These are phyloP conservation scores for Cladosporium oxysporum DNA, from an alignment of 2,329 filamentous ascomycete genomes.

Conservation along the genomic window DNA sequence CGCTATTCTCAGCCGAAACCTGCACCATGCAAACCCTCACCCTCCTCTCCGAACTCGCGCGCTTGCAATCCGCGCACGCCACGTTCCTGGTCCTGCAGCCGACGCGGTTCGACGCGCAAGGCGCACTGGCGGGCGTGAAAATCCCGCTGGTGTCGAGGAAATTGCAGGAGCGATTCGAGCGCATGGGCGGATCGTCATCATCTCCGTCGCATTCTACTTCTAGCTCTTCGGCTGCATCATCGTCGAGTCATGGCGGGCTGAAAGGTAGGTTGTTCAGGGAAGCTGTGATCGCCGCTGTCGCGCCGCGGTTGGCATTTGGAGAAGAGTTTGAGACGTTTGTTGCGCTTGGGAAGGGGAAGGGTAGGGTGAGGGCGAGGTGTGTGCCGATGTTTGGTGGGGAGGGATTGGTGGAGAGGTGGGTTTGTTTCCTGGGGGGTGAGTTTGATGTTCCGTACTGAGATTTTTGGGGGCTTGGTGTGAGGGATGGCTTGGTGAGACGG, in stretches of 20 bases:
- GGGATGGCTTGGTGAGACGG: too few relatives aligned
- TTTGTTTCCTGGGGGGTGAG: conserved; percentile 14
- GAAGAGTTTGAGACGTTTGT: conserved; percentile 12
- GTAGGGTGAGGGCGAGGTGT: not conserved
- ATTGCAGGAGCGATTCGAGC: not conserved
- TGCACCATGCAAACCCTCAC: conserved; percentile 28
- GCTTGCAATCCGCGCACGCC: conserved; percentile 28
- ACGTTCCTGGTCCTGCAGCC: conserved; percentile 32
- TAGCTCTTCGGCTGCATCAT: not conserved
- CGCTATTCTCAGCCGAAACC: conserved; percentile 23
- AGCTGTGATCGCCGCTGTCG: conserved; percentile 7
- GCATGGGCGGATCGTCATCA: not conserved
- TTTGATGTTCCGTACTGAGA: not conserved
- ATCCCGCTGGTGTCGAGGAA: conserved; percentile 1
- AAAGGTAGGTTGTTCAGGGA: conserved; percentile 5
- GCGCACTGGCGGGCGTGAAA: not conserved
- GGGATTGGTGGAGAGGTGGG: conserved; percentile 7
- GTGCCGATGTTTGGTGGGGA: conserved; percentile 3
- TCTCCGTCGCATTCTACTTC: not conserved
- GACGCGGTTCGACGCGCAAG: conserved; percentile 24
- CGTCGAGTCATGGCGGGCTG: not conserved
- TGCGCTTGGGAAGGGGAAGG: not conserved
- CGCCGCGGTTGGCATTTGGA: not conserved
- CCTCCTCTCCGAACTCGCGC: conserved; percentile 30
- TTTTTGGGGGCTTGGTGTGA: not conserved